These are phyloP conservation scores for Cynara cardunculus DNA, from an alignment of 129 eudicot species.

Conservation along the genomic window DNA sequence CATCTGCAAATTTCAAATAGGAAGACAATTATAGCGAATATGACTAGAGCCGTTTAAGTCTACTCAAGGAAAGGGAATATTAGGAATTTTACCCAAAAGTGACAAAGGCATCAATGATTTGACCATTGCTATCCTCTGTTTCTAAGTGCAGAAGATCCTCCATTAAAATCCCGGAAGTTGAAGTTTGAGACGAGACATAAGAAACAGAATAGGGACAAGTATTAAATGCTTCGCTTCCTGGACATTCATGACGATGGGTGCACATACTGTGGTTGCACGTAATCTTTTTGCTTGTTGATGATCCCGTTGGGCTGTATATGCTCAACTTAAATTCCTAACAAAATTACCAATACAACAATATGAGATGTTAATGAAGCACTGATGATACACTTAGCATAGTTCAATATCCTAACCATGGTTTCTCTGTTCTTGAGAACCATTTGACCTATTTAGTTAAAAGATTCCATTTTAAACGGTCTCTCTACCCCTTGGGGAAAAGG, in stretches of 20 bases:
- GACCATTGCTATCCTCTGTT: constrained; percentile 49
- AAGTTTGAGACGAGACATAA: constrained; percentile 85
- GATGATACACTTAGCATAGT: not conserved
- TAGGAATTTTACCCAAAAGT: constrained; percentile 74
- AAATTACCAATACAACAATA: not conserved
- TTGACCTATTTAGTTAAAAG: not conserved
- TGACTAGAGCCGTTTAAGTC: not conserved
- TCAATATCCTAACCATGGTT: not conserved
- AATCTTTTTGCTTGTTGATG: constrained; percentile 80
- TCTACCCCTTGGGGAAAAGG: not conserved
- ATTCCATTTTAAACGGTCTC: not conserved
- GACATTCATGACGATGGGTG: constrained; percentile 44
- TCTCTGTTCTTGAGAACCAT: not conserved
- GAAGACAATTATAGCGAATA: not conserved
- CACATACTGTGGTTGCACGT: constrained; percentile 69
- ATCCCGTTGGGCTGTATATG: constrained; percentile 61
- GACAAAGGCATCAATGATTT: constrained; percentile 52
- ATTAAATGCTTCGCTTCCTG: constrained; percentile 28
- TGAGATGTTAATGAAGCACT: not conserved
- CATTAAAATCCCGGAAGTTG: constrained; percentile 89
- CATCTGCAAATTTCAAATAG: constrained; percentile 53
- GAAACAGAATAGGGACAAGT: constrained; percentile 84
- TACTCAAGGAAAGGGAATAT: not conserved
- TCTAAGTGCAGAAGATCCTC: constrained; percentile 84
- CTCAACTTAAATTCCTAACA: constrained; percentile 82